Conservation (phyloP, 139 green algal genomes). For the Tetraselmis chui region DNA sequence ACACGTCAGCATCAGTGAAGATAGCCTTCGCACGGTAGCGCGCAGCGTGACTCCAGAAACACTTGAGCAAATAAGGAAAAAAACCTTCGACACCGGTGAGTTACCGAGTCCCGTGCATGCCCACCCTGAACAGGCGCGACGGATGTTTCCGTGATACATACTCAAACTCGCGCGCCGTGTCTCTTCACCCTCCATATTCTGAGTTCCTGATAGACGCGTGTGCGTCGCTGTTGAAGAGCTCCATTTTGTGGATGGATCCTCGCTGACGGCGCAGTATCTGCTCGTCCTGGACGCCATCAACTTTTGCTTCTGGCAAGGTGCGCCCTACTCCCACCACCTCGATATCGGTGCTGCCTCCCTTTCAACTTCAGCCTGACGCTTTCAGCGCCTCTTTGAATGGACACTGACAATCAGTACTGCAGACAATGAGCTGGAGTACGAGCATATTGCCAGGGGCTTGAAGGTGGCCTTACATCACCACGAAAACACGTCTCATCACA, state of each 20-base stretch:
- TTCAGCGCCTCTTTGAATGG: background rate
- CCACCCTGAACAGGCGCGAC: constrained; percentile 8
- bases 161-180: background rate
- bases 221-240: constrained; percentile 16
- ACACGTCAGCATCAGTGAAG: background rate
- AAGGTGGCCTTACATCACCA: no score
- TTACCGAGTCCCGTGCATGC: background rate
- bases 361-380: background rate
- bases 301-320: constrained; percentile 94
- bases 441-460: constrained; percentile 70
- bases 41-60: background rate
- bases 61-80: background rate
- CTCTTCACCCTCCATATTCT: background rate
- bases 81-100: constrained; percentile 24
- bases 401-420: constrained; percentile 6
- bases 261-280: constrained; percentile 72
- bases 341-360: no score
- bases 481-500: no score
- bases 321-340: background rate
- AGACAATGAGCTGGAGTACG: constrained; percentile 81
- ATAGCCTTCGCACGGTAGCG: background rate
- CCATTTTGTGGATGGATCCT: constrained; percentile 52
- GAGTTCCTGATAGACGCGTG: background rate
- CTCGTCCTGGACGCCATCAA: constrained; percentile 94
- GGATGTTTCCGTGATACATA: background rate